These are phyloP conservation scores for Daphne laureola DNA, from an alignment of 441 rosid genomes.

Conservation along the genomic window DNA sequence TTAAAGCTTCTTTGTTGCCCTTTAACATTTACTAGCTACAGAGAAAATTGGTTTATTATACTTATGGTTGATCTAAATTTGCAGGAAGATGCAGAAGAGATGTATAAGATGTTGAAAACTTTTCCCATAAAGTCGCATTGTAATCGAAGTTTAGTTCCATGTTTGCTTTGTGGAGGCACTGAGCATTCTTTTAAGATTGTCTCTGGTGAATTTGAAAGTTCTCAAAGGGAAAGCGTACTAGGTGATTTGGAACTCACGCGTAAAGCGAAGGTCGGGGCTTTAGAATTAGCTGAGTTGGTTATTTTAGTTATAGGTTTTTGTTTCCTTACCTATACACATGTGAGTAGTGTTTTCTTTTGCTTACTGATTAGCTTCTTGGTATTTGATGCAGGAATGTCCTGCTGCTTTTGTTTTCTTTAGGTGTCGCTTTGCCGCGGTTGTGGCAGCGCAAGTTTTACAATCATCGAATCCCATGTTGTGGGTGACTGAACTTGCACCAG, in stretches of 20 bases:
- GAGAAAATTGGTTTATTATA: too few relatives aligned
- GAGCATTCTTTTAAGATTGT: conserved; percentile 49
- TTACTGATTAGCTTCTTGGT: conserved; percentile 1
- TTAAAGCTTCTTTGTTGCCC: too few relatives aligned
- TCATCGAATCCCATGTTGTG: conserved; percentile 91
- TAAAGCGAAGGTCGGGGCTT: conserved; percentile 33
- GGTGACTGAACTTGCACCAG: conserved; percentile 90
- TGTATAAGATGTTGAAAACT: conserved; percentile 41
- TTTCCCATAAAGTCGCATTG: conserved; percentile 31
- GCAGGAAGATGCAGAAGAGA: conserved; percentile 65
- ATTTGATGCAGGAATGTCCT: conserved; percentile 52
- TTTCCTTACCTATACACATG: too few relatives aligned
- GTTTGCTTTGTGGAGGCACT: conserved; percentile 44
- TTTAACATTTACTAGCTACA: too few relatives aligned
- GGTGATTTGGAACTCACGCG: conserved; percentile 28
- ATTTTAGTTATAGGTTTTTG: too few relatives aligned
- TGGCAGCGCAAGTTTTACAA: conserved; percentile 76
- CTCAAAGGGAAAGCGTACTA: conserved; percentile 18
- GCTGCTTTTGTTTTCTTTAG: conserved; percentile 91
- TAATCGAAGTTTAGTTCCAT: conserved; percentile 28
- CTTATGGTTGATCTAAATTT: conserved; percentile 6
- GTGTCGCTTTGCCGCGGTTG: conserved; percentile 75
- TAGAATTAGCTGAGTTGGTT: too few relatives aligned
- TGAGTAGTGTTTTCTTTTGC: too few relatives aligned
- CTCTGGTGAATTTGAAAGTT: conserved; percentile 32